Percentiles rank a stretch among this genome's conserved stretches.
phyloP scores from a whole-genome alignment of 2,329 filamentous ascomycete genomes.

The Diaporthe velutina region DNA sequence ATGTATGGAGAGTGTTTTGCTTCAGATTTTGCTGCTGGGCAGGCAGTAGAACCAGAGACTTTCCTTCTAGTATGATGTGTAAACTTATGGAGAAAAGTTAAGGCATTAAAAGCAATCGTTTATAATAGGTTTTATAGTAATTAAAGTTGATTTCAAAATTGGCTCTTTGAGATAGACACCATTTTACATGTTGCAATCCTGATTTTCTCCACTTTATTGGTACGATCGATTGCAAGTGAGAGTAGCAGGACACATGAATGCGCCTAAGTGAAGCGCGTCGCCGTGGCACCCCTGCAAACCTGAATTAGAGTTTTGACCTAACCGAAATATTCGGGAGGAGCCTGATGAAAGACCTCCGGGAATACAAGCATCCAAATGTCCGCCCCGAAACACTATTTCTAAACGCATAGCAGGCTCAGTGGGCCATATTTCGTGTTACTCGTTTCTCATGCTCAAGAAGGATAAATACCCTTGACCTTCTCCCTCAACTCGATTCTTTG shows the following conservation, averaged over 20 bases:
- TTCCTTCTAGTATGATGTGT: background rate
- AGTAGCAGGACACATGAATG: background rate
- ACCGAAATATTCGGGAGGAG: background rate
- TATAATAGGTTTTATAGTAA: too few relatives aligned
- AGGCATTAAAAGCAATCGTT: background rate
- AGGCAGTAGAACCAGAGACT: background rate
- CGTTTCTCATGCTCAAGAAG: too few relatives aligned
- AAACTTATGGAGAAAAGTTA: background rate
- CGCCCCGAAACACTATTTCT: background rate
- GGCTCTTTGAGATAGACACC: too few relatives aligned
- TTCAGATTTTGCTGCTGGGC: background rate
- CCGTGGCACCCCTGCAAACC: background rate
- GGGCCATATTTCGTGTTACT: too few relatives aligned
- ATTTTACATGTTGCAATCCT: too few relatives aligned
- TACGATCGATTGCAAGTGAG: too few relatives aligned
- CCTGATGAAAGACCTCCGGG: background rate
- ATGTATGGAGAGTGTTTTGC: slow-evolving; percentile 4
- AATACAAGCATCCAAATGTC: background rate
- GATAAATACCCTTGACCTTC: background rate
- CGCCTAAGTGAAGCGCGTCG: background rate
- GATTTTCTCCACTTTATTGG: too few relatives aligned
- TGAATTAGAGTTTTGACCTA: background rate
- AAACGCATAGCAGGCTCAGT: too few relatives aligned
- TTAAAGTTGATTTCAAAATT: too few relatives aligned
- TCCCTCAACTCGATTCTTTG: background rate